Conservation (phyloP, 208 protist species). For the Trypanosoma lewisi region DNA sequence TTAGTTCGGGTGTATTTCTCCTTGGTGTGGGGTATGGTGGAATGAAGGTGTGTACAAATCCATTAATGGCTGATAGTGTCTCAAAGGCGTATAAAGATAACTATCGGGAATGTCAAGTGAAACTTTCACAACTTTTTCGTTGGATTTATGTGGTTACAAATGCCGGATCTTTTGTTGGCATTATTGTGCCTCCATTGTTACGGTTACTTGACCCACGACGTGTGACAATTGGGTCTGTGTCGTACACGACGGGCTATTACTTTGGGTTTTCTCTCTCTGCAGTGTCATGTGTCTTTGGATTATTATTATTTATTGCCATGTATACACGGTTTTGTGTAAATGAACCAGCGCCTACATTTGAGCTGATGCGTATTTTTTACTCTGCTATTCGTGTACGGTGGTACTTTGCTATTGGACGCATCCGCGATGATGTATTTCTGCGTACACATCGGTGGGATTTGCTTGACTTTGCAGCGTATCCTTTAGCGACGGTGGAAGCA, state of each 20-base stretch:
- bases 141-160: conserved; percentile 60
- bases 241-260: conserved; percentile 65
- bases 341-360: conserved; percentile 37
- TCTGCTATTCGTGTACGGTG: conserved; percentile 29
- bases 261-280: conserved; percentile 44
- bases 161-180: conserved; percentile 49
- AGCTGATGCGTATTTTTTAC: conserved; percentile 45
- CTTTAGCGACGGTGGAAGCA: too few species aligned
- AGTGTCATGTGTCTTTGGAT: conserved; percentile 35
- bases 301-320: conserved; percentile 26
- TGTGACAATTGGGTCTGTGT: conserved; percentile 25
- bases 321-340: conserved; percentile 34
- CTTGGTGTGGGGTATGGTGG: conserved; percentile 48
- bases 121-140: conserved; percentile 49
- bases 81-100: conserved; percentile 25
- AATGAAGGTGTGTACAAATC: conserved; percentile 76
- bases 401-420: conserved; percentile 23
- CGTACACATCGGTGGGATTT: conserved; percentile 12
- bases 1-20: conserved; percentile 21
- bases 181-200: conserved; percentile 52
- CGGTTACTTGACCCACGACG: conserved; percentile 35
- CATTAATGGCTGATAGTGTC: conserved; percentile 67
- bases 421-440: conserved; percentile 21
- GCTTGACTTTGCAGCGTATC: conserved; percentile 12
- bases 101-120: conserved; percentile 20